Evolutionary conservation across 2,329 filamentous ascomycete species (phyloP), one percentile per base, ranked within the genome.

Genomic region (Colletotrichum orchidophilum): DNA sequence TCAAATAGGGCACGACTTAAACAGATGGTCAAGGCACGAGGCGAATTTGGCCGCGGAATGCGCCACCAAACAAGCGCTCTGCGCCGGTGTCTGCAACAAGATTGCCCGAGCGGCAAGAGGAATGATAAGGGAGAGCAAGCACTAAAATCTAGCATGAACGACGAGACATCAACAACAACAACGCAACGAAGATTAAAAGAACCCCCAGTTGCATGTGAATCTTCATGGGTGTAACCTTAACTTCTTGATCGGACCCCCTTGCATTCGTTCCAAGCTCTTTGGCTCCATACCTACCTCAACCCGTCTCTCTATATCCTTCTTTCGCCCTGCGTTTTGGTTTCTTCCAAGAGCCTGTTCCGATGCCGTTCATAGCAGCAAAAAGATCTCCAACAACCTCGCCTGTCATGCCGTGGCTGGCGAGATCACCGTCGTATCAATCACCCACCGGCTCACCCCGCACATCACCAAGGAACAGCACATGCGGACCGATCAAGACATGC

Each of bases 101-200:
- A 71, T 71, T 71, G 69, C 69, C 69, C 59, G 69, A 71, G 69
- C 69, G 69, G 42, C 64, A 33, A 69, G 52, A 71, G 65, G 69
- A 71, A 71, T 71, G 69, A 69, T 69, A 69, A 71, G 69, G 69
- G 69, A 71, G 69, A 13, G 26, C 18, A n/a, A 21, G 39, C 39
- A 46, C 39, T 46, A 33, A 53, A 53, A 46, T 29, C 46, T 31
- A n/a, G 11, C 46, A 15, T 21, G 26, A 7, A 27, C 64, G 53
- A 71, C 64, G 69, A 69, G 69, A 71, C 64, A 71, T 63, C 69
- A 71, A 71, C 46, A 71, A 71, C 53, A 71, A 58, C 59, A 69
- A 69, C 42, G 53, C 53, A 63, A 49, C 50, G 27, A 53, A 63
- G 50, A 53, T 71, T 71, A 69, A 71, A 71, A 71, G 69, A 66